A percentile compares a stretch with the other conserved stretches of the same genome.
Conservation (phyloP, 2,329 filamentous ascomycete genomes). For the Xylaria sp. region DNA sequence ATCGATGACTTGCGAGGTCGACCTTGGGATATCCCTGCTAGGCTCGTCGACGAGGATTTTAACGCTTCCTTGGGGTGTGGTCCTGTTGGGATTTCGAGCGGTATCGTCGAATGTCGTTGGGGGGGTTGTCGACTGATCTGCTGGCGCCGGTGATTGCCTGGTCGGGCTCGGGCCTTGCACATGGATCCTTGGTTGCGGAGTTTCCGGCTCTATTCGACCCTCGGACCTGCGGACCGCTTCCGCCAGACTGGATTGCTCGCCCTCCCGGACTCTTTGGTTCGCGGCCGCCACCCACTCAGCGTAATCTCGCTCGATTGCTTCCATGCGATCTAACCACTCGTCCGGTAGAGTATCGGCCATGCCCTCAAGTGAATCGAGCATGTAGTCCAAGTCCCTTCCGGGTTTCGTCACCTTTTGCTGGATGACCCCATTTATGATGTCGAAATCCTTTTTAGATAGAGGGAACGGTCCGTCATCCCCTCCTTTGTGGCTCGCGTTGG, state of each 20-base stretch:
- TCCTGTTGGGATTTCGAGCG: not conserved
- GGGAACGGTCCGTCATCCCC: slow-evolving; percentile 26
- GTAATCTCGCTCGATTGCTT: slow-evolving; percentile 76
- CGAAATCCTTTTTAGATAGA: slow-evolving; percentile 51
- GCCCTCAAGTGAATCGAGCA: slow-evolving; percentile 87
- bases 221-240: slow-evolving; percentile 2
- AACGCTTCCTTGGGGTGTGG: slow-evolving; percentile 15
- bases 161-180: slow-evolving; percentile 33
- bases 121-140: slow-evolving; percentile 19
- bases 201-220: slow-evolving; percentile 19
- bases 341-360: slow-evolving; percentile 82
- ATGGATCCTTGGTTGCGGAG: slow-evolving; percentile 33
- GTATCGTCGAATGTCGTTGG: slow-evolving; percentile 17
- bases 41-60: slow-evolving; percentile 26
- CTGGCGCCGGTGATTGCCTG: slow-evolving; percentile 14
- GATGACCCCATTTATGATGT: slow-evolving; percentile 64
- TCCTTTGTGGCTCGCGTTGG: slow-evolving; percentile 5
- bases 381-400: slow-evolving; percentile 75
- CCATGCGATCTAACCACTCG: slow-evolving; percentile 84
- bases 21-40: slow-evolving; percentile 9
- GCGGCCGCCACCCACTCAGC: slow-evolving; percentile 79
- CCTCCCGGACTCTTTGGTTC: slow-evolving; percentile 72
- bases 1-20: slow-evolving; percentile 11
- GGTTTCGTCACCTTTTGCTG: slow-evolving; percentile 70
- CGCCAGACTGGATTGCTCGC: slow-evolving; percentile 51